Evolutionary conservation across 371 early-diverging fungal species (phyloP), one percentile per base, ranked within the genome.

Genomic region (Lichtheimia corymbifera): DNA sequence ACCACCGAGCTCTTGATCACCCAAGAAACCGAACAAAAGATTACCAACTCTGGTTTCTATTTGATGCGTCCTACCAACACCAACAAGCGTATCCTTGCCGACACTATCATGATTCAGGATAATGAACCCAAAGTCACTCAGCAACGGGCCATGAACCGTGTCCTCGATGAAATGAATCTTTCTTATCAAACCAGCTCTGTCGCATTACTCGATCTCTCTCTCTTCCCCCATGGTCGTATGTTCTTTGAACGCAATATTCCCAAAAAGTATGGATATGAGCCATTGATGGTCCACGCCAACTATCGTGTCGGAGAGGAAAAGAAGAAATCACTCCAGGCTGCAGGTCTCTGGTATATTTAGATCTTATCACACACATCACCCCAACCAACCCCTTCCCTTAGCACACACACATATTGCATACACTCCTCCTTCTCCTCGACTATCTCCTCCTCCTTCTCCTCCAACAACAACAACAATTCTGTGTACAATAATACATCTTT

Each of bases 291-390:
- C 5, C 81, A 80, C 64, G 75, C 77, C 6, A 74, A 74, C 53
- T 83, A 72, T 53, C 70, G 73, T 51, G 61, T 68, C 62, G 86
- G 84, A 18, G 83, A 84, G 15, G 79, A 80, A 20, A 87, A 86
- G 70, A 85, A 79, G 65, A 60, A 70, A 40, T 68, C 76, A 20
- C 59, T 80, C 20, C 58, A 75, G 53, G 62, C 65, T 43, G 74
- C 74, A 55, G 67, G 65, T 27, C 62, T 80, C 24, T 80, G 81
- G 81, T 80, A 80, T 30, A 51, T 60, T 60, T 9, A 51, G 47
- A 47, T 47, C 22, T 17, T 47, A 47, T 47, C 47, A n/a, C 22
- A 22, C 22, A 47, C 17, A 1, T 1, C 22, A 22, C 5, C 22
- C 11, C 47, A 1, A 22, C 22, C n/a, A n/a, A n/a, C 47, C 47